Percentiles rank a stretch among this genome's conserved stretches.
Evolutionary conservation across 2,329 filamentous ascomycete species (phyloP).

Genomic region (Penicillium digitatum): DNA sequence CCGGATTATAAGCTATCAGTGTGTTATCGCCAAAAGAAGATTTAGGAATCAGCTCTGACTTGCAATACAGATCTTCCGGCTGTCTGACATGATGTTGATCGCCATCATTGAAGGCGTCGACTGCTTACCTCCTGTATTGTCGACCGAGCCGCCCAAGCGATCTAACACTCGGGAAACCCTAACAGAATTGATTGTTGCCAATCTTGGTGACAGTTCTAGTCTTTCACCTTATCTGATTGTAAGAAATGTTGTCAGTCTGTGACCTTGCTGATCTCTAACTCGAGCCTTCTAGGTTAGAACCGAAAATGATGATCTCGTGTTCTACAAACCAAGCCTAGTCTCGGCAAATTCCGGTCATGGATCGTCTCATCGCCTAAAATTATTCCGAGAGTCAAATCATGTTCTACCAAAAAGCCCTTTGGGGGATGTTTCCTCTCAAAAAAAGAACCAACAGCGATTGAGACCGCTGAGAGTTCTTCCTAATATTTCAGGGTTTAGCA

Average conservation of each 20-base stretch:
- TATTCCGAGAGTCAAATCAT: constrained; percentile 70
- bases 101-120: constrained; percentile 73
- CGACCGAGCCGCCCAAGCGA: constrained; percentile 66
- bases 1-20: constrained; percentile 71
- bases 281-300: constrained; percentile 62
- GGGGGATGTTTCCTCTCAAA: constrained; percentile 47
- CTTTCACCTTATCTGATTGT: constrained; percentile 78
- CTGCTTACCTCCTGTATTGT: constrained; percentile 72
- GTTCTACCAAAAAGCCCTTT: constrained; percentile 58
- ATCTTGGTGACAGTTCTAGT: constrained; percentile 71
- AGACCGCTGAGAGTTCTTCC: constrained; percentile 44
- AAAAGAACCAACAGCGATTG: constrained; percentile 29
- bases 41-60: not conserved
- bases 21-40: constrained; percentile 35
- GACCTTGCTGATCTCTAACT: constrained; percentile 1
- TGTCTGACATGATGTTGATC: constrained; percentile 69
- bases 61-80: constrained; percentile 61
- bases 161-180: constrained; percentile 68
- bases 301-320: constrained; percentile 72
- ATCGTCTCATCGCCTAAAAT: constrained; percentile 53
- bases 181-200: constrained; percentile 74
- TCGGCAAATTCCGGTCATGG: constrained; percentile 12
- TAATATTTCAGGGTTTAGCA: constrained; percentile 67
- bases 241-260: constrained; percentile 34
- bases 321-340: constrained; percentile 75